Evolutionary conservation across 306 rosid species (phyloP).

Genomic region (Rosa lucieae): DNA sequence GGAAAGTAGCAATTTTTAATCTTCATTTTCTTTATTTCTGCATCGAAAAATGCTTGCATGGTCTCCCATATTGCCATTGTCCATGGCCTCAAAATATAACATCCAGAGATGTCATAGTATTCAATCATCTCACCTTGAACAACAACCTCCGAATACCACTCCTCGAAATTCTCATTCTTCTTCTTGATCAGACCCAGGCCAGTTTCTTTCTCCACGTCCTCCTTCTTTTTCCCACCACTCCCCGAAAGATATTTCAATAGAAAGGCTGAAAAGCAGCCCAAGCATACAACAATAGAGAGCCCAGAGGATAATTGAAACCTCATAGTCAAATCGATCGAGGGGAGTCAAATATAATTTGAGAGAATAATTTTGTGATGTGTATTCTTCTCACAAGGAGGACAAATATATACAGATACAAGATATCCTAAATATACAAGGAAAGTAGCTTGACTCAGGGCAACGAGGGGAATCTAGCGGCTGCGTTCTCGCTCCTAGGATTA

Average conservation of each 20-base stretch:
- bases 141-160: slow-evolving; percentile 96
- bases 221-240: slow-evolving; percentile 68
- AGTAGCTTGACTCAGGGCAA: too few relatives aligned
- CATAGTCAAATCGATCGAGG: too few relatives aligned
- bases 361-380: too few relatives aligned
- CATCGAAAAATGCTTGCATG: slow-evolving; percentile 76
- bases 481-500: too few relatives aligned
- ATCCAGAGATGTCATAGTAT: slow-evolving; percentile 93
- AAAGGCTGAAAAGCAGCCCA: background rate
- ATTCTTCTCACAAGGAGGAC: too few relatives aligned
- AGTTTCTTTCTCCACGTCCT: slow-evolving; percentile 92
- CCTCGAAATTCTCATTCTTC: slow-evolving; percentile 88
- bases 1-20: slow-evolving; percentile 89
- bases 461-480: too few relatives aligned
- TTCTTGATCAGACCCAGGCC: slow-evolving; percentile 66
- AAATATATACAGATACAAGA: too few relatives aligned
- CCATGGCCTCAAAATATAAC: slow-evolving; percentile 93
- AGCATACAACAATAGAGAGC: background rate
- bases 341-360: too few relatives aligned
- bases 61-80: slow-evolving; percentile 80
- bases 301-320: too few relatives aligned
- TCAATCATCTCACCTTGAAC: slow-evolving; percentile 87
- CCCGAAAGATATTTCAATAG: background rate
- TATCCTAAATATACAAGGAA: too few relatives aligned
- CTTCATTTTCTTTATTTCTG: slow-evolving; percentile 85